Evolutionary conservation across 2,329 filamentous ascomycete genomes (phyloP), one percentile per base, ranked within the genome.

Genomic region (Pseudopyricularia cyperi): DNA sequence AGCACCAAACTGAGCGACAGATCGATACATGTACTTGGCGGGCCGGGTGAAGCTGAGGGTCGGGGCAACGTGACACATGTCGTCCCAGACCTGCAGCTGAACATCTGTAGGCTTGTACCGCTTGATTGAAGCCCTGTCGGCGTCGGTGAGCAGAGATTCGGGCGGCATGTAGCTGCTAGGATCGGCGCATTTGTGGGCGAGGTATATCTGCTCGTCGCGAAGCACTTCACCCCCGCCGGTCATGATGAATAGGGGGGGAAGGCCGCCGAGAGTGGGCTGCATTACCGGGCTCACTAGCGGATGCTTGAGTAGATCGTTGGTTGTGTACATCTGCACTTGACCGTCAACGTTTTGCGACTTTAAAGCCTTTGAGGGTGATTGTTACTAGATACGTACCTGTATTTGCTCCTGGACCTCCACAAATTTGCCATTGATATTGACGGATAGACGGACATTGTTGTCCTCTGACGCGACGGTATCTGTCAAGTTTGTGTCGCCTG

Each of bases 11-110:
- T 96, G 91, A 0, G 93, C 87, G 51, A 96, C 82, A 1, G 88
- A 87, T 48, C 91, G 80, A 64, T 89, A 97, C 89, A 97, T 96
- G 68, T 86, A 87, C 65, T 97, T 97, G 46, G 91, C 93, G 1
- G 93, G 93, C n/a, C 84, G 79, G 0, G 91, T 97, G 65, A 95
- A 97, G 60, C 88, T 95, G n/a, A 97, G 74, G 0, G 90, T 96
- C 1, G 91, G 88, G 0, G 85, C 83, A 6, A 95, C 90, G 63
- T 97, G 91, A 61, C 93, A 97, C 3, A 97, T 71, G 60, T 95
- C 87, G 53, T 97, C 91, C 90, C 91, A 97, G 1, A 97, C 84
- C 64, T 97, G 93, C 2, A 98, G 75, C 63, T 96, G 89, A 0
- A 97, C 91, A 59, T 95, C 80, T 0, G 93, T 98, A 0, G 89